Conservation (phyloP, 2,329 filamentous ascomycete genomes). For the Chaetomiaceae sp. region DNA sequence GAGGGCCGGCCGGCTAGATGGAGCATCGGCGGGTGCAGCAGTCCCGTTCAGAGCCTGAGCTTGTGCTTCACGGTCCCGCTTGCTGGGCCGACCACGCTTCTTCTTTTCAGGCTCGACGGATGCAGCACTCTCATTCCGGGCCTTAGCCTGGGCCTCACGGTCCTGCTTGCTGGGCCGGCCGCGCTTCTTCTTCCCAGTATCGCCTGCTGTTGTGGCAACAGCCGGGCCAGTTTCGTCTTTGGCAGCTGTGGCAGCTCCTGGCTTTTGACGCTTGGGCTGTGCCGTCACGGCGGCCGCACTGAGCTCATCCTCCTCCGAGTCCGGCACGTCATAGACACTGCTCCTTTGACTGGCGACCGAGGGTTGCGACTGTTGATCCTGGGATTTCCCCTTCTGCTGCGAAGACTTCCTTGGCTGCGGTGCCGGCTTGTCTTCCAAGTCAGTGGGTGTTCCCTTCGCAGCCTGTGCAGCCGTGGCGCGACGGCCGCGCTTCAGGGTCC, state of each 20-base stretch:
- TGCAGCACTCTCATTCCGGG: neutral
- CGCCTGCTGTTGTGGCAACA: neutral
- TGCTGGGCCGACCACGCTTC: neutral
- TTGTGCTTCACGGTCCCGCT: no score
- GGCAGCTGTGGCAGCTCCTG: neutral
- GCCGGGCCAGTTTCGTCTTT: neutral
- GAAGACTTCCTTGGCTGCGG: neutral
- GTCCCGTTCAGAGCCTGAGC: no score
- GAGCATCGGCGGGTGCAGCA: no score
- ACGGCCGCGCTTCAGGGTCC: neutral
- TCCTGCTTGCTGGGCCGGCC: slow-evolving; percentile 19
- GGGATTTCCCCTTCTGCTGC: neutral
- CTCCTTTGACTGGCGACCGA: slow-evolving; percentile 6
- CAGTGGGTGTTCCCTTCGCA: neutral
- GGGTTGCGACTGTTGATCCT: no score
- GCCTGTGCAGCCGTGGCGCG: neutral
- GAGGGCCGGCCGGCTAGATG: neutral
- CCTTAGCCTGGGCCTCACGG: neutral
- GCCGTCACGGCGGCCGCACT: neutral
- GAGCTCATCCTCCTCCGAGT: slow-evolving; percentile 25
- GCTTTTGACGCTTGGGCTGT: neutral
- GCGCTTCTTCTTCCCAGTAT: slow-evolving; percentile 14
- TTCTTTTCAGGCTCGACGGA: no score
- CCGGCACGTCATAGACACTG: slow-evolving; percentile 28
- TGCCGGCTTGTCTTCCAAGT: neutral